These are phyloP conservation scores for Coffea canephora DNA, from an alignment of 257 asterid species.

Conservation along the genomic window DNA sequence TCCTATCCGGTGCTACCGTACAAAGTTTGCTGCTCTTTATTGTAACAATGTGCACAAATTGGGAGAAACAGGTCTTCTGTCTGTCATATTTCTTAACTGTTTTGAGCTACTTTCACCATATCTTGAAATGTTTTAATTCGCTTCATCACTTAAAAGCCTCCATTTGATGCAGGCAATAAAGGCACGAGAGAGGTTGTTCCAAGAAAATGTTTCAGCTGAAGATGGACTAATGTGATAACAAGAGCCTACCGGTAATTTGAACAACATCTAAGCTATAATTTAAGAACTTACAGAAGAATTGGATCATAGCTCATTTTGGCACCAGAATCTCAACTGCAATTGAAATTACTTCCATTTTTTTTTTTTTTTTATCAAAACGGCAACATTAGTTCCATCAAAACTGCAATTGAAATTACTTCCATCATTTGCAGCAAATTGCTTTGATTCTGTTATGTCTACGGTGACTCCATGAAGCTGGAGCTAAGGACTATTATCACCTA, in stretches of 20 bases:
- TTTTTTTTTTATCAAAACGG: too few relatives aligned
- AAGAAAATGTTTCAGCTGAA: constrained; percentile 7
- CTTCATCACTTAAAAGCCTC: not conserved
- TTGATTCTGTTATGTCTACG: not conserved
- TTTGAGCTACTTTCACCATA: not conserved
- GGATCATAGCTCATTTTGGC: too few relatives aligned
- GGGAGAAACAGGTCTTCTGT: constrained; percentile 32
- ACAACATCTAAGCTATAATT: not conserved
- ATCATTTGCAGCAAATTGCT: not conserved
- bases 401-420: too few relatives aligned
- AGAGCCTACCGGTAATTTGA: not conserved
- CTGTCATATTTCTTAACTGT: not conserved
- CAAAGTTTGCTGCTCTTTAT: constrained; percentile 36
- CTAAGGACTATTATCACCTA: not conserved
- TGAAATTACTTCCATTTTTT: too few relatives aligned
- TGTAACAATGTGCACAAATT: constrained; percentile 40
- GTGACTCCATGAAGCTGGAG: constrained; percentile 8
- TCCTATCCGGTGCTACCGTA: constrained; percentile 33
- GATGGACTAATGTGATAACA: not conserved
- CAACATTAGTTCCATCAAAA: too few relatives aligned
- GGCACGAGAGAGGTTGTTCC: constrained; percentile 30
- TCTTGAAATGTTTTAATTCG: not conserved
- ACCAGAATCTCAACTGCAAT: not conserved
- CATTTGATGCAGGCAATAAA: constrained; percentile 17
- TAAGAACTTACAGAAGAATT: not conserved